Conservation (phyloP, 257 asterid genomes). For the Petunia axillaris region DNA sequence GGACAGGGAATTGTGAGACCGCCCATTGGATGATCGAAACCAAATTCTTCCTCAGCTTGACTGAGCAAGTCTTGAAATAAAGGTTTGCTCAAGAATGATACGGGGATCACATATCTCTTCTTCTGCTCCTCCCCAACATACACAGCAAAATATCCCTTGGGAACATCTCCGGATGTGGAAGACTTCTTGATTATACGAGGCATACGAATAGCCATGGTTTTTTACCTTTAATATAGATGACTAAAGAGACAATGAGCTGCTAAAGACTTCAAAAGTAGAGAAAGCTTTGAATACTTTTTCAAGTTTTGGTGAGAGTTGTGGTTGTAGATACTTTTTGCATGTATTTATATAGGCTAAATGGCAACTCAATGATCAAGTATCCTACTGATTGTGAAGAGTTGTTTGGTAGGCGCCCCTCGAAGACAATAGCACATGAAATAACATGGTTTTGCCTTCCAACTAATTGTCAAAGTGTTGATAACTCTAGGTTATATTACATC, state of each 20-base stretch:
- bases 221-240: neutral
- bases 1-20: conserved; percentile 58
- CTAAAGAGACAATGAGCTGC: neutral
- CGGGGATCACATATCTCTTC: conserved; percentile 41
- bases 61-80: conserved; percentile 43
- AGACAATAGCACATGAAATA: neutral
- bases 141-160: conserved; percentile 62
- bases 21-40: conserved; percentile 53
- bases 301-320: neutral
- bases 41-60: too few species aligned
- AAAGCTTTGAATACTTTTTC: neutral
- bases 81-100: conserved; percentile 47
- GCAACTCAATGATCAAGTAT: neutral
- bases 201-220: neutral
- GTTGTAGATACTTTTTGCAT: neutral
- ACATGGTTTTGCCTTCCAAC: conserved; percentile 9
- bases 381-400: neutral
- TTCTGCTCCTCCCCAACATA: conserved; percentile 53
- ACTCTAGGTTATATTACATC: neutral
- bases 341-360: neutral
- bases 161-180: conserved; percentile 34
- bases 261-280: neutral
- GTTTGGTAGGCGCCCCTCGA: too few species aligned
- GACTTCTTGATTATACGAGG: conserved; percentile 4
- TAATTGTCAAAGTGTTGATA: neutral